Evolutionary conservation across 2,329 filamentous ascomycete genomes (phyloP), one percentile per base, ranked within the genome.

Genomic region (Myriangium duriaei): DNA sequence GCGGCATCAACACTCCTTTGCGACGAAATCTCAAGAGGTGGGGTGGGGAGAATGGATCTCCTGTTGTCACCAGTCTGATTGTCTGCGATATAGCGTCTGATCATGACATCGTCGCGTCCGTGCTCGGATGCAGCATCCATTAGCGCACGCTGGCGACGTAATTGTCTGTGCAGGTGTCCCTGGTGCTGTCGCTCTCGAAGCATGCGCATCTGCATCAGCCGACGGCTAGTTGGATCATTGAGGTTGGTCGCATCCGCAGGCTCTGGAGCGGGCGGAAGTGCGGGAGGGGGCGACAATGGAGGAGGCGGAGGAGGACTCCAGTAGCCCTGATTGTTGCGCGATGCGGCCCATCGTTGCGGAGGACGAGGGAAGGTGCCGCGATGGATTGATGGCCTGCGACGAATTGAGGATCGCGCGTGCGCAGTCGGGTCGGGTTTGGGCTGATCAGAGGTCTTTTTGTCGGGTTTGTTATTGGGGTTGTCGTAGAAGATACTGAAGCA

Each of bases 341-440:
- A 17, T 10, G 32, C 30, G 11, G 13, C 15, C 30, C 36, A 32
- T 33, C 16, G 10, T 26, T 26, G 7, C 21, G 36, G 29, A 32
- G 30, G 30, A 32, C 47, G 45, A 34, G 45, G 42, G 36, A 51
- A 47, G 21, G 43, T 42, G 19, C 41, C 34, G 30, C 48, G 42
- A 31, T 55, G 51, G 5, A 54, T 43, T 5, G 49, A 51, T 28
- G 51, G 44, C 34, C 51, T 48, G 41, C 73, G 68, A 43, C 73
- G 69, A 50, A 78, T 77, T 29, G 69, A 57, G 32, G 71, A 76
- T 50, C 73, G 69, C 39, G 65, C 58, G 40, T 62, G 54, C 34
- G 69, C 69, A 41, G 66, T 65, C 28, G 65, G 56, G 50, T 76
- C 72, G 45, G 52, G 55, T 52, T 73, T 74, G 44, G 21, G n/a